Conservation (phyloP, 2,329 filamentous ascomycete species). For the Neoascochyta sp. region DNA sequence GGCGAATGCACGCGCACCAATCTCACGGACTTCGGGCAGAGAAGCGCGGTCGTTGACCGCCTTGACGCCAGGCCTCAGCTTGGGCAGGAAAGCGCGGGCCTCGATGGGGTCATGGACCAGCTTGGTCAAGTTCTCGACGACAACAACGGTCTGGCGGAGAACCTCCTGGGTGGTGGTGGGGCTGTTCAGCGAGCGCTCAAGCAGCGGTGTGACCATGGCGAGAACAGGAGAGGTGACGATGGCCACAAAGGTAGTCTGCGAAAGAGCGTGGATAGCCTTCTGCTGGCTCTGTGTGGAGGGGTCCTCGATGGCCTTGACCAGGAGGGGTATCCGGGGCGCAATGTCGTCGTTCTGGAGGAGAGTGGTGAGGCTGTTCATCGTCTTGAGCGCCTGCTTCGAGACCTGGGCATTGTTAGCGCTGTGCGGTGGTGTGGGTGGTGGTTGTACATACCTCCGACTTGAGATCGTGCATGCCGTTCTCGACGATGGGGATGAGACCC, state of each 20-base stretch:
- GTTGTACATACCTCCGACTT: conserved; percentile 62
- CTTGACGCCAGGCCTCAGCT: conserved; percentile 90
- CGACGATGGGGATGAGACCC: conserved; percentile 82
- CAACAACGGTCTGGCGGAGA: conserved; percentile 89
- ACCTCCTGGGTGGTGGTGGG: conserved; percentile 91
- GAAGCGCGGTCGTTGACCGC: conserved; percentile 82
- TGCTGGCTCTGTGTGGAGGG: conserved; percentile 83
- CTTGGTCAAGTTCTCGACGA: conserved; percentile 97
- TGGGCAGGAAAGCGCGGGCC: conserved; percentile 90
- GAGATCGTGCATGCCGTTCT: conserved; percentile 92
- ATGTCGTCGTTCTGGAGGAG: conserved; percentile 97
- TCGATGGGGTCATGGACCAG: conserved; percentile 94
- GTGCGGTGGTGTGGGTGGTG: no score
- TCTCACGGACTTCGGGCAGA: conserved; percentile 87
- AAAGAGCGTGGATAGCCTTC: conserved; percentile 94
- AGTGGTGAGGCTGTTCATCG: conserved; percentile 86
- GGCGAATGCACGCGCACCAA: conserved; percentile 74
- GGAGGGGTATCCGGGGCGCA: conserved; percentile 80
- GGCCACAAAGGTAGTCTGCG: conserved; percentile 97
- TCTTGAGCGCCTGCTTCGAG: conserved; percentile 80
- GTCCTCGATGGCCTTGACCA: conserved; percentile 93
- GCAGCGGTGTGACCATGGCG: conserved; percentile 86
- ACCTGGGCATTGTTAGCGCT: conserved; percentile 39
- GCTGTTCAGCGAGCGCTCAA: conserved; percentile 90
- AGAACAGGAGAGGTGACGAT: conserved; percentile 93